Conservation (phyloP, 306 rosid species). For the Vachellia collinsii region DNA sequence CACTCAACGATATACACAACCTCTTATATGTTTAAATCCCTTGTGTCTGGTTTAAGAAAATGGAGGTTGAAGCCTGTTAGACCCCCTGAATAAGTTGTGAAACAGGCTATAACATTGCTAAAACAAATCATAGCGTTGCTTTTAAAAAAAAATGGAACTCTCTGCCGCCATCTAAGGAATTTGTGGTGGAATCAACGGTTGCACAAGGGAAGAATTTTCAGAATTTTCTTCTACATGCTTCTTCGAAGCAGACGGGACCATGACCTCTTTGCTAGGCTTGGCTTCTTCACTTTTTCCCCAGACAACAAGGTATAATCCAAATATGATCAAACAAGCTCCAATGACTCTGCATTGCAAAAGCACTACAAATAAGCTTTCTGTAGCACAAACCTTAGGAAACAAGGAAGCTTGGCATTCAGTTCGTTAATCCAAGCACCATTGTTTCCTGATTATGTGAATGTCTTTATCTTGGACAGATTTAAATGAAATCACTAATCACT, state of each 20-base stretch:
- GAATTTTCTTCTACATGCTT: constrained; percentile 32
- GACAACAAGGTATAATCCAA: constrained; percentile 59
- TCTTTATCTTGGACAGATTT: neutral
- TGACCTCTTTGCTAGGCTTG: constrained; percentile 38
- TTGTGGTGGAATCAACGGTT: constrained; percentile 48
- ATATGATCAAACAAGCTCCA: constrained; percentile 56
- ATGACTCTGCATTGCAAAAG: constrained; percentile 53
- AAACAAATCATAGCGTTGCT: constrained; percentile 26
- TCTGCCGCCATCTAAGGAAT: constrained; percentile 19
- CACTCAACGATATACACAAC: neutral
- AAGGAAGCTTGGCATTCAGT: neutral
- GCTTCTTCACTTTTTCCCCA: constrained; percentile 70
- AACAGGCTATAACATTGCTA: constrained; percentile 18
- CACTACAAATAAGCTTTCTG: constrained; percentile 11
- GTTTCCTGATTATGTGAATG: neutral
- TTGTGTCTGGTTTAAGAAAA: neutral
- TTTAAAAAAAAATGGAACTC: neutral
- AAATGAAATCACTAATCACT: neutral
- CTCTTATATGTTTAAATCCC: neutral
- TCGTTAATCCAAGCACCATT: neutral
- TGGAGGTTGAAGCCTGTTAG: neutral
- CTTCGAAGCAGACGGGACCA: constrained; percentile 28
- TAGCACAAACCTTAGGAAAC: neutral
- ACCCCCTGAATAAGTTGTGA: neutral
- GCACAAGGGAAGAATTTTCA: constrained; percentile 36